Percentiles rank a stretch among this genome's conserved stretches.
phyloP scores from a whole-genome alignment of 2,329 filamentous ascomycete species.

The Rhynchosporium graminicola region DNA sequence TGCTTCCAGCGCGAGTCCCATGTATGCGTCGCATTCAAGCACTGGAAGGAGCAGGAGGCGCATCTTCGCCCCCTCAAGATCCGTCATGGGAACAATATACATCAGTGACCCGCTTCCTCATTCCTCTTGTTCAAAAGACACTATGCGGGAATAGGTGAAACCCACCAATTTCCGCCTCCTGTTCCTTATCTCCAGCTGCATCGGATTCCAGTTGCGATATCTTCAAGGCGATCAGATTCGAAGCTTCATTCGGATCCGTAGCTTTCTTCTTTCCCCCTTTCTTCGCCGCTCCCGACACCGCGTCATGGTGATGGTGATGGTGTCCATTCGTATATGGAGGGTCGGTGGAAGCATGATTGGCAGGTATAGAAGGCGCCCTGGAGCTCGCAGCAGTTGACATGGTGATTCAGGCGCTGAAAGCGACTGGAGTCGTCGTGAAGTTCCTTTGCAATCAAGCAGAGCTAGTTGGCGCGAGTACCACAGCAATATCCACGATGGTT shows the following conservation, averaged over 20 bases:
- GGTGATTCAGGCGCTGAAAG: slow-evolving; percentile 20
- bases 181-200: slow-evolving; percentile 89
- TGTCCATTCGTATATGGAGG: slow-evolving; percentile 39
- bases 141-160: slow-evolving; percentile 40
- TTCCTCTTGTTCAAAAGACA: not conserved
- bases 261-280: slow-evolving; percentile 85
- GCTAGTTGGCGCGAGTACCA: slow-evolving; percentile 32
- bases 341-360: slow-evolving; percentile 36
- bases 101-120: not conserved
- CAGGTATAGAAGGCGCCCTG: slow-evolving; percentile 43
- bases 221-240: slow-evolving; percentile 86
- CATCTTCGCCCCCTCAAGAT: not conserved
- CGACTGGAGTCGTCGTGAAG: slow-evolving; percentile 15
- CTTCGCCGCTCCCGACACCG: slow-evolving; percentile 59
- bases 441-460: slow-evolving; percentile 13
- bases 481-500: slow-evolving; percentile 20
- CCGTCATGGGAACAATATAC: not conserved
- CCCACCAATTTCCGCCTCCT: slow-evolving; percentile 93
- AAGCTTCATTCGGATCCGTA: slow-evolving; percentile 83
- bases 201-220: slow-evolving; percentile 95
- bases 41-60: not conserved
- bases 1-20: not conserved
- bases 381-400: slow-evolving; percentile 42
- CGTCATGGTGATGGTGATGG: slow-evolving; percentile 47
- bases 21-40: not conserved